These are phyloP conservation scores for Goffeauzyma gilvescens DNA, from an alignment of 768 basidiomycete species.

Conservation along the genomic window DNA sequence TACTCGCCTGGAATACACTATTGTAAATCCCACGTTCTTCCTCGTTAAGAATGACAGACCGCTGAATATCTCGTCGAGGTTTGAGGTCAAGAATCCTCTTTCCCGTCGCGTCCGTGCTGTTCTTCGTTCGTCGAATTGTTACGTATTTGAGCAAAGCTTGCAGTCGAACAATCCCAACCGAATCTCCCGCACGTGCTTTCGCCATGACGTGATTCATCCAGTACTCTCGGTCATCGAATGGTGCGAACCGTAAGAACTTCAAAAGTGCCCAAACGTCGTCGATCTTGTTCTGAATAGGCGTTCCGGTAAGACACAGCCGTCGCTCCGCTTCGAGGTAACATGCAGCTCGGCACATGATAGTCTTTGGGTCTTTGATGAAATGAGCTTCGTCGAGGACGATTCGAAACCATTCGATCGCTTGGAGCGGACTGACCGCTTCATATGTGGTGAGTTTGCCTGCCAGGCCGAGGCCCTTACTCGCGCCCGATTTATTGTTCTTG, in stretches of 20 bases:
- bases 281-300: slow-evolving; percentile 95
- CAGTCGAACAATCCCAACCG: slow-evolving; percentile 73
- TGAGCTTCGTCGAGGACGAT: slow-evolving; percentile 87
- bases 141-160: slow-evolving; percentile 95
- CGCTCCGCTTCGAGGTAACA: slow-evolving; percentile 89
- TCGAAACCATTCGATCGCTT: slow-evolving; percentile 89
- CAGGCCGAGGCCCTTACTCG: too few relatives aligned
- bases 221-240: slow-evolving; percentile 75
- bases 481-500: too few relatives aligned
- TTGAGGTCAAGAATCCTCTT: slow-evolving; percentile 71
- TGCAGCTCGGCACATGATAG: slow-evolving; percentile 82
- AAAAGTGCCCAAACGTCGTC: slow-evolving; percentile 94
- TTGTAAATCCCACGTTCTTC: slow-evolving; percentile 74
- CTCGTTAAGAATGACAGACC: slow-evolving; percentile 62
- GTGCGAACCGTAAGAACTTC: slow-evolving; percentile 79
- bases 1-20: slow-evolving; percentile 69
- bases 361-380: slow-evolving; percentile 87
- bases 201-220: slow-evolving; percentile 88
- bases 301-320: slow-evolving; percentile 85
- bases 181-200: slow-evolving; percentile 68
- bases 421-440: slow-evolving; percentile 58
- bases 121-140: slow-evolving; percentile 89
- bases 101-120: slow-evolving; percentile 61
- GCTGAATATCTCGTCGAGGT: slow-evolving; percentile 69
- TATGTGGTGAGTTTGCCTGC: slow-evolving; percentile 37